Base-by-base conservation (phyloP, 1,139 yeast species). In the Protomyces arabidopsidicola region DNA sequence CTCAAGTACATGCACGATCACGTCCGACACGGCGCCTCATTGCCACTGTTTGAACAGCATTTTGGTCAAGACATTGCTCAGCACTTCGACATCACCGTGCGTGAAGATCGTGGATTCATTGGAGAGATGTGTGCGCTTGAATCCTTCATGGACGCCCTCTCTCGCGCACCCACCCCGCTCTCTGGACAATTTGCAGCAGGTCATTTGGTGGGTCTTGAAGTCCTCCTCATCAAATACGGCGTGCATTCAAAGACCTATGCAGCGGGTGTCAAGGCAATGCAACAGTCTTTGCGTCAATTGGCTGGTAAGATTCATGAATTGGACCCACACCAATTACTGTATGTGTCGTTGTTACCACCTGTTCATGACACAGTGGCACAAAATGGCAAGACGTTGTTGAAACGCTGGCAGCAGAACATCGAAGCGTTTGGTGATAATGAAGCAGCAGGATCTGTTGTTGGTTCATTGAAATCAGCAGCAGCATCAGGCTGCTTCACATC, bases 401-500 rank as follows among this genome's bases (percentile, higher is more conserved):
- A 50, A 38, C 61, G 64, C 18, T 58, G 65, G 60, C 60, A 53
- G 31, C 64, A 63, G 39, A 53, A 55, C 53, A 54, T 52, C n/a
- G 55, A 51, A 18, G 63, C 54, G n/a, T 63, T 63, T 50, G 64
- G 64, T 9, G 62, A 63, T 35, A 54, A 38, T 3, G 39, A 51
- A 14, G 24, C 53, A n/a, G 24, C 27, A 24, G 12, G 38, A 6
- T 48, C 14, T n/a, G 18, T 6, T n/a, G 14, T 38, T 2, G 38
- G 31, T 27, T n/a, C 18, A 2, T 48, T 38, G 9, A 38, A 39
- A 9, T 52, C 24, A 2, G 38, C 53, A 12, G 22, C 12, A 42
- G 22, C 20, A 18, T n/a, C 42, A 3, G 53, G 56, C 55, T 65
- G 66, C 45, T 65, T 48, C 34, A 38, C 36, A 8, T 74, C 83